Base-by-base conservation (phyloP, 257 asterid species). In the Solanum pennellii region DNA sequence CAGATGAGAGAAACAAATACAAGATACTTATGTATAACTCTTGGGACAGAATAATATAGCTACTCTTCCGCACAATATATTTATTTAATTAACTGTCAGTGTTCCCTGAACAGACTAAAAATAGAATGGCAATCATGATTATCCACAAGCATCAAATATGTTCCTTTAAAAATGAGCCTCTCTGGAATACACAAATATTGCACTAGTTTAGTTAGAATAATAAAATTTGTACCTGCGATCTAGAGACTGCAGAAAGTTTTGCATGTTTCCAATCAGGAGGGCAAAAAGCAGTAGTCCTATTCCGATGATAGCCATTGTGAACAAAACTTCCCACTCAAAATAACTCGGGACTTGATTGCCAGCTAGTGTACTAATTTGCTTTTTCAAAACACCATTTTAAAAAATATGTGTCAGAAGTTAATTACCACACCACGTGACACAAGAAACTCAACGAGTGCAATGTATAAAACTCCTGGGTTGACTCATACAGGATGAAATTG, bases 301-400 rank as follows among this genome's bases (percentile, higher is more conserved):
- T 84, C 97, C 99, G 14, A 95, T 91, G 82, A 95, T 94, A 86
- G 89, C 92, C 98, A 96, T 95, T 18, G 98, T 96, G 95, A 96
- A 96, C 83, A 94, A 89, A 82, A 95, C 95, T 94, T 95, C 98
- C 97, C 95, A 91, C 18, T 88, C 88, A 83, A 93, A 94, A 89
- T 94, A 95, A 88, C 97, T 96, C 8, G 99, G 99, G 74, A 84
- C 89, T 92, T 89, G 99, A 91, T 96, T 96, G 90, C 98, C 99
- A 62, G 99, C 99, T 82, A 96, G 91, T 6, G 98, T 96, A 88
- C 99, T 94, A 84, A 95, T 94, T 96, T 96, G 98, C 98, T 95
- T 73, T 76, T 37, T 10, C 87, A 76, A 83, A 62, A 62, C 88
- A 29, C 86, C 69, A 82, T 49, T 82, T 13, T 27, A 45, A 29